Evolutionary conservation across 1,139 yeast species (phyloP), one percentile per base, ranked within the genome.

Genomic region (Hyphopichia buzzinii): DNA sequence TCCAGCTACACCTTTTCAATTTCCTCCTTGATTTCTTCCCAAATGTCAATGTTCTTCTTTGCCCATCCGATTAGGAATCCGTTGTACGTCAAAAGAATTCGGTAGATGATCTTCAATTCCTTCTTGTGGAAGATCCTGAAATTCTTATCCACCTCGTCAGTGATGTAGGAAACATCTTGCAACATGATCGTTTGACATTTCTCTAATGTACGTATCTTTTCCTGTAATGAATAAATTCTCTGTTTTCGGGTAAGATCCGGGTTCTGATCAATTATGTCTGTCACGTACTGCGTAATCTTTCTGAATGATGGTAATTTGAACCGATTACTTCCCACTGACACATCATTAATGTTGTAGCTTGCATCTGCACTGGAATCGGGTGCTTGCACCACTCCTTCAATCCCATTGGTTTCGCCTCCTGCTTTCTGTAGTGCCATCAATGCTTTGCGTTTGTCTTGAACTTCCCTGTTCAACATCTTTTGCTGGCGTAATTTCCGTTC

Each of bases 291-390:
- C 27, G 82, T 76, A 23, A 83, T 60, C 44, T 78, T 80, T 44
- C 71, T 76, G 29, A 76, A 53, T 1, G 77, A 70, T 50, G 34
- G 41, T 31, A 53, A 38, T 83, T 84, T 30, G 77, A 81, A 46
- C 83, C 89, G 44, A 82, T 80, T 31, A 81, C 76, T 37, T 83
- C 86, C 34, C 77, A 77, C 14, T 83, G 77, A 35, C 84, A 83
- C 48, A 72, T 79, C 27, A 82, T 76, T 22, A 83, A 60, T 44
- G 77, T 79, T 44, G 71, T 76, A 29, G 75, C 52, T 59, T n/a
- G 49, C 38, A 32, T 55, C 61, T 49, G 44, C 62, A 31, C 56
- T 37, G 5, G 52, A 42, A 4, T 54, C 62, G 52, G 41, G 69
- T 33, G 48, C 50, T 41, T 39, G 59, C 42, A 43, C 50, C 14